These are phyloP conservation scores for Cyberlindnera sargentensis DNA, from an alignment of 805 yeast species.

Conservation along the genomic window DNA sequence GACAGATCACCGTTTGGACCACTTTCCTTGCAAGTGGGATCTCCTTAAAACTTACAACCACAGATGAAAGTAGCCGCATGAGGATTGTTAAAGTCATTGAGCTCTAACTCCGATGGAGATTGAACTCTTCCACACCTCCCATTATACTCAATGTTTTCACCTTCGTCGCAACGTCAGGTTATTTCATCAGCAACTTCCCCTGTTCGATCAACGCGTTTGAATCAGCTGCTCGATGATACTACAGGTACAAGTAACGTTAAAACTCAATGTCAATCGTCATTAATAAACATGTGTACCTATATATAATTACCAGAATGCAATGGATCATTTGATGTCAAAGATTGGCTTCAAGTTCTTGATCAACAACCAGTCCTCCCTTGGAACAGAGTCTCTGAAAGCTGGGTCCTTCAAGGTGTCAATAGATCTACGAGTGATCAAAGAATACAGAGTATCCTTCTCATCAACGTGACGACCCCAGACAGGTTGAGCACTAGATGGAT, in stretches of 20 bases:
- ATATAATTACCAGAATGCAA: neutral
- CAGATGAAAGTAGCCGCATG: too few relatives aligned
- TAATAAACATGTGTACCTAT: neutral
- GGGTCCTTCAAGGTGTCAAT: constrained; percentile 98
- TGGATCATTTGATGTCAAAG: constrained; percentile 58
- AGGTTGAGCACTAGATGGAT: constrained; percentile 88
- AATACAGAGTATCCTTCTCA: constrained; percentile 83
- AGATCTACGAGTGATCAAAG: constrained; percentile 82
- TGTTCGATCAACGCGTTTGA: too few relatives aligned
- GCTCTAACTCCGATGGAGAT: too few relatives aligned
- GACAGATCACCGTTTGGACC: too few relatives aligned
- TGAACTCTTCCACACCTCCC: too few relatives aligned
- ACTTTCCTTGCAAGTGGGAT: too few relatives aligned
- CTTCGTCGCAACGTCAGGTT: too few relatives aligned
- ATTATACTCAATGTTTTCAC: too few relatives aligned
- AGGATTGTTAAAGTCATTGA: too few relatives aligned
- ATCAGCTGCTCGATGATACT: neutral
- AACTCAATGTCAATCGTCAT: neutral
- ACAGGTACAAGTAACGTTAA: neutral
- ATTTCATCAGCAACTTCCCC: too few relatives aligned
- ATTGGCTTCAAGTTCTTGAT: constrained; percentile 82
- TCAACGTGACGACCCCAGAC: constrained; percentile 99
- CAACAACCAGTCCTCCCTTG: constrained; percentile 93
- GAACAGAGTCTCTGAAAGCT: constrained; percentile 90
- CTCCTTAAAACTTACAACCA: too few relatives aligned